Evolutionary conservation across 306 rosid genomes (phyloP), one percentile per base, ranked within the genome.

Genomic region (Cotoneaster glaucophyllus): DNA sequence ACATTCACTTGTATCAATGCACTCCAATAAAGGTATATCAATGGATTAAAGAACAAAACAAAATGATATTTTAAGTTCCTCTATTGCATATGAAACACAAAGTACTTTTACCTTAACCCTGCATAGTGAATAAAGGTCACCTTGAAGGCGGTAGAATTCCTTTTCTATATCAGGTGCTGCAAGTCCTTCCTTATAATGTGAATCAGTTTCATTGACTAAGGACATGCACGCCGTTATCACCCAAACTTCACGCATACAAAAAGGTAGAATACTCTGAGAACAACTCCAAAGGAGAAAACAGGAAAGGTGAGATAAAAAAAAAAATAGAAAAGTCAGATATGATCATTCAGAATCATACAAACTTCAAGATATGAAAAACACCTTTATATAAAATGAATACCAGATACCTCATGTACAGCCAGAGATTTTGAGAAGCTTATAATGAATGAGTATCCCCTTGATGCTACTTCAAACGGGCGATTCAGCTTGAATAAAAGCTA

Each of bases 211-310:
- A 69, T 88, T 78, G 84, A 89, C 84, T 74, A 95, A 83, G 69
- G 91, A 88, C 85, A 87, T 66, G 89, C 97, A 92, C 83, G 98
- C 96, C 70, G 97, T 90, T 80, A 90, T 81, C 73, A 89, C 93
- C 99, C 98, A 95, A 72, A 92, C 90, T 89, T 95, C 98, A 74
- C 98, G 97, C 98, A 88, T 88, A 71, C 97, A 95, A 82, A 90
- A 95, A 37, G 99, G 98, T 18, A 92, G 87, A 81, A 83, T 87
- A 81, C 77, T 88, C 99, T 95, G 96, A 67, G 76, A 88, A 81
- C 82, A 92, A 84, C 71, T 73, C 80, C 77, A 65, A 66, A 82
- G 77, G 78, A 81, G 67, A 80, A 74, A 83, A 79, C 52, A 68
- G 50, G 67, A 70, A 32, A 64, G 54, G 69, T 32, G 21, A 62